Percentiles rank a stretch among this genome's conserved stretches.
Conservation (phyloP, 768 basidiomycete species). For the Rhodotorula paludigena region DNA sequence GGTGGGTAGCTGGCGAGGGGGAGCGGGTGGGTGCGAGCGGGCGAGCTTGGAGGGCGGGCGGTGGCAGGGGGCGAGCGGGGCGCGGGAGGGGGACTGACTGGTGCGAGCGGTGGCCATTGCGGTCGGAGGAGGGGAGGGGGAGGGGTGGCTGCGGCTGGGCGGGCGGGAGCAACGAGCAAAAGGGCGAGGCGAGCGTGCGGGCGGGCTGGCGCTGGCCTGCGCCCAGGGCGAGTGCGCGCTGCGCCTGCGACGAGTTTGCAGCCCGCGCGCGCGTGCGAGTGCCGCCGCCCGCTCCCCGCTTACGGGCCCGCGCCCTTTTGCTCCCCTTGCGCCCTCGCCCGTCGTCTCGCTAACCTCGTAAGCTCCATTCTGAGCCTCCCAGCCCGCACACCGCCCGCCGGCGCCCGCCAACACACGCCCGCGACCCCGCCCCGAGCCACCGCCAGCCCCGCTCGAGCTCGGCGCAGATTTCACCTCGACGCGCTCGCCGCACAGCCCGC, state of each 20-base stretch:
- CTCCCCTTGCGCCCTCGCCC: constrained; percentile 14
- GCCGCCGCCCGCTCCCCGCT: background rate
- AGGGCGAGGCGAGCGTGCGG: background rate
- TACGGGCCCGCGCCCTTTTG: background rate
- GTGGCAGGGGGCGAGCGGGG: background rate
- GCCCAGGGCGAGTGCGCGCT: too few species aligned
- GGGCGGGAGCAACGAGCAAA: background rate
- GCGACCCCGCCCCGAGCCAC: too few species aligned
- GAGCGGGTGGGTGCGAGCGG: background rate
- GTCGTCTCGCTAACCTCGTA: background rate
- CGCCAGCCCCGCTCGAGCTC: too few species aligned
- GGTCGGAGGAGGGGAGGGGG: too few species aligned
- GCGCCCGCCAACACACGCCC: background rate
- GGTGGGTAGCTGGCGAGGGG: background rate
- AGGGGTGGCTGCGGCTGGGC: too few species aligned
- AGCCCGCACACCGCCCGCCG: background rate
- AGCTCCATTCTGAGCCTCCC: background rate
- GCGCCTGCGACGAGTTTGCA: too few species aligned
- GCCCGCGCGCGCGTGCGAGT: too few species aligned
- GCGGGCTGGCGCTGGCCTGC: background rate
- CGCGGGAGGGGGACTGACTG: constrained; percentile 3
- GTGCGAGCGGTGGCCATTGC: constrained; percentile 13
- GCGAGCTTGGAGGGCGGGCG: background rate
- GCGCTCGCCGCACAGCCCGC: too few species aligned
- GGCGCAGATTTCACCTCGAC: too few species aligned